Conservation (phyloP, 768 basidiomycete species). For the Amanita pallidorosea region DNA sequence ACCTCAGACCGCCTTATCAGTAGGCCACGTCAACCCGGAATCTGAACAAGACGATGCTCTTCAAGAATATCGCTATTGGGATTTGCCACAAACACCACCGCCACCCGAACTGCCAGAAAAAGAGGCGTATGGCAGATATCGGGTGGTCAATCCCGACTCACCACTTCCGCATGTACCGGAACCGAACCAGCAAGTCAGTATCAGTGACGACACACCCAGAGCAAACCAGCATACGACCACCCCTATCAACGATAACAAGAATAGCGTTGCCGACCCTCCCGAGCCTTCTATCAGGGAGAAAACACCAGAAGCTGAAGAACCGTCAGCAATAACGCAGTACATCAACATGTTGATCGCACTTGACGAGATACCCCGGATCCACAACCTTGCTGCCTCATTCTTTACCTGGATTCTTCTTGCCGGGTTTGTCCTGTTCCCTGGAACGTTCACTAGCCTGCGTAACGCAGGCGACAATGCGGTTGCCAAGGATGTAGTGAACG, state of each 20-base stretch:
- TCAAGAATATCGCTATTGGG: not conserved
- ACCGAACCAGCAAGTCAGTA: not conserved
- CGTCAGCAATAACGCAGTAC: slow-evolving; percentile 38
- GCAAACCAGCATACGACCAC: not conserved
- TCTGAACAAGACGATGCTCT: not conserved
- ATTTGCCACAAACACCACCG: not conserved
- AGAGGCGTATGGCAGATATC: not conserved
- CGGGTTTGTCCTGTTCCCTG: slow-evolving; percentile 52
- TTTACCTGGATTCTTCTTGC: slow-evolving; percentile 56
- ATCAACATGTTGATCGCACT: slow-evolving; percentile 53
- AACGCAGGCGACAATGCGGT: slow-evolving; percentile 19
- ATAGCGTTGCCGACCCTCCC: not conserved
- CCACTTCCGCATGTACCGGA: not conserved
- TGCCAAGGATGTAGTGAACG: slow-evolving; percentile 28
- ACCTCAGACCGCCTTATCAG: not conserved
- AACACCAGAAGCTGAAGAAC: not conserved
- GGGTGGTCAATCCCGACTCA: not conserved
- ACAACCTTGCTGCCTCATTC: slow-evolving; percentile 43
- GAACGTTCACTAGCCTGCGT: slow-evolving; percentile 44
- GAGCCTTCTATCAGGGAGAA: not conserved
- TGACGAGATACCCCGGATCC: slow-evolving; percentile 38
- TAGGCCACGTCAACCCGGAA: not conserved
- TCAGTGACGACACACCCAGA: not conserved
- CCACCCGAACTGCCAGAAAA: not conserved
- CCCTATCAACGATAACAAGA: not conserved